Conservation (phyloP, 78 protist species). For the Tieghemostelium lacteum region DNA sequence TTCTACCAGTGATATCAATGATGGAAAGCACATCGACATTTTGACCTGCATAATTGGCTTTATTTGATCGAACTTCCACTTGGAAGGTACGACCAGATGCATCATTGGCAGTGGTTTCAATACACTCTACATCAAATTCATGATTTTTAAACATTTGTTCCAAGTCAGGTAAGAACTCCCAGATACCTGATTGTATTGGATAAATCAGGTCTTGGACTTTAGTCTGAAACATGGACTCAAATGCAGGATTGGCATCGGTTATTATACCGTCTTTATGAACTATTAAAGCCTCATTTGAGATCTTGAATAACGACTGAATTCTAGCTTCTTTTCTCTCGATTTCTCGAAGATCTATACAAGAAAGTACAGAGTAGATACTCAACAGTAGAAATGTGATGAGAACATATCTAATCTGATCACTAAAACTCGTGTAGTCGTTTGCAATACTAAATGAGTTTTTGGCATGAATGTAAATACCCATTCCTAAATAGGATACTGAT, state of each 20-base stretch:
- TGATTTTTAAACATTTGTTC: constrained; percentile 31
- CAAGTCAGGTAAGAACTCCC: constrained; percentile 71
- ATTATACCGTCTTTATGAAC: constrained; percentile 62
- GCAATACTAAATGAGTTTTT: constrained; percentile 1
- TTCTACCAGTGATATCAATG: constrained; percentile 63
- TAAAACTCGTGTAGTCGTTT: constrained; percentile 1
- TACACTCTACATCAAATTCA: constrained; percentile 7
- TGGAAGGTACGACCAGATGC: constrained; percentile 60
- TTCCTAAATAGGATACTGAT: constrained; percentile 22
- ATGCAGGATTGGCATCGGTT: constrained; percentile 55
- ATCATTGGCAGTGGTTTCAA: constrained; percentile 55
- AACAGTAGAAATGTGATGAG: constrained; percentile 10
- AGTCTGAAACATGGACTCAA: constrained; percentile 67
- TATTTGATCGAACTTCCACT: constrained; percentile 63
- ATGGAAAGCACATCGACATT: constrained; percentile 55
- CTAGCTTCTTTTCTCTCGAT: constrained; percentile 60
- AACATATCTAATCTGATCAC: constrained; percentile 11
- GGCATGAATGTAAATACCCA: constrained; percentile 26
- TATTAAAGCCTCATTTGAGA: constrained; percentile 55
- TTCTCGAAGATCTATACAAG: constrained; percentile 50
- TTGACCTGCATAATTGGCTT: constrained; percentile 71
- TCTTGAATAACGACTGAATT: constrained; percentile 47
- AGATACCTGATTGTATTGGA: constrained; percentile 59
- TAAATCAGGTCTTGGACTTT: constrained; percentile 32
- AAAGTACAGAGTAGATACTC: constrained; percentile 16